These are phyloP conservation scores for Saccharata proteae DNA, from an alignment of 2,329 filamentous ascomycete genomes.

Conservation along the genomic window DNA sequence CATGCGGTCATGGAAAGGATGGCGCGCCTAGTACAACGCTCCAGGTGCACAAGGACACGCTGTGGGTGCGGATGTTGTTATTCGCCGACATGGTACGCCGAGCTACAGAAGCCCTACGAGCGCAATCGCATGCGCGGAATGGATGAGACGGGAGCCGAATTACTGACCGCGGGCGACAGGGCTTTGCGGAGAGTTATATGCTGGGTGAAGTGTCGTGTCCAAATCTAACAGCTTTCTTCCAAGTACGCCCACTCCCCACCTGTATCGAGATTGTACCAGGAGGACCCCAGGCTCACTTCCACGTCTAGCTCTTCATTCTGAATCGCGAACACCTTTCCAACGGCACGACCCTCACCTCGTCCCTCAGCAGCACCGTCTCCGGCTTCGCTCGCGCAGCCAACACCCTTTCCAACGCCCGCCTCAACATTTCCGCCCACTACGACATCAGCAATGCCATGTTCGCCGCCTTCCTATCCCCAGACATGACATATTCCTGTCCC, in stretches of 20 bases:
- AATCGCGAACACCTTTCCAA: slow-evolving; percentile 55
- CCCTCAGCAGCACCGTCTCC: slow-evolving; percentile 45
- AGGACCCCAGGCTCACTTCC: slow-evolving; percentile 5
- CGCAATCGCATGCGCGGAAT: not conserved
- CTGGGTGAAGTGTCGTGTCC: slow-evolving; percentile 56
- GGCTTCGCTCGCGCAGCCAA: slow-evolving; percentile 37
- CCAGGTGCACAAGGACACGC: slow-evolving; percentile 51
- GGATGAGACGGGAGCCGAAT: not conserved
- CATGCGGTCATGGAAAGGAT: slow-evolving; percentile 27
- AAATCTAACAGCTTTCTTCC: slow-evolving; percentile 57
- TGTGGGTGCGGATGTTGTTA: slow-evolving; percentile 57
- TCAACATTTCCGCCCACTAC: slow-evolving; percentile 63
- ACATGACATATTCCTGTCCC: slow-evolving; percentile 66
- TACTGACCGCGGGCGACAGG: slow-evolving; percentile 22
- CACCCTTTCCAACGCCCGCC: slow-evolving; percentile 40
- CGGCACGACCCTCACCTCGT: slow-evolving; percentile 50
- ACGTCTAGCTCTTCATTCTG: slow-evolving; percentile 51
- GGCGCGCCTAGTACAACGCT: slow-evolving; percentile 40
- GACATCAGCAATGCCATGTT: slow-evolving; percentile 70
- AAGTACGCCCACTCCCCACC: slow-evolving; percentile 27
- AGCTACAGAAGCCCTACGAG: not conserved
- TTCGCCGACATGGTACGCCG: slow-evolving; percentile 55
- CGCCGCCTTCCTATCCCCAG: slow-evolving; percentile 57
- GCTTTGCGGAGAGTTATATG: slow-evolving; percentile 64
- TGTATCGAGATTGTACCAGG: not conserved